Evolutionary conservation across 257 asterid genomes (phyloP).

Genomic region (Solanum ossicruentum): DNA sequence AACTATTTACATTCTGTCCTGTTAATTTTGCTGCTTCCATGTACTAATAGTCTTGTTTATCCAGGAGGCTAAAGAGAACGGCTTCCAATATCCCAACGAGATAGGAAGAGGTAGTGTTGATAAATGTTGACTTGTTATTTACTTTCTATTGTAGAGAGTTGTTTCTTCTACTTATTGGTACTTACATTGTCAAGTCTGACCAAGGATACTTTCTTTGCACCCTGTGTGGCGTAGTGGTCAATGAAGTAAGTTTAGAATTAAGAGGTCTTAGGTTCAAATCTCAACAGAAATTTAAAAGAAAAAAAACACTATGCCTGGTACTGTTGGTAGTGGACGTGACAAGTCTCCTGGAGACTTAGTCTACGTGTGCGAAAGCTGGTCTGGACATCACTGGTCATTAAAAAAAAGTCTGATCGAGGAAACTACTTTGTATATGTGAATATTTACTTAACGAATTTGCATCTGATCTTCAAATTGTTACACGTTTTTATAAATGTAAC

Average conservation of each 20-base stretch:
- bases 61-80: slow-evolving; percentile 31
- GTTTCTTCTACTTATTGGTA: background rate
- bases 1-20: background rate
- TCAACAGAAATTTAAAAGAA: background rate
- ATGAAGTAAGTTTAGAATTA: background rate
- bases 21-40: slow-evolving; percentile 1
- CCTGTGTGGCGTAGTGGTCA: background rate
- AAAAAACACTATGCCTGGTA: background rate
- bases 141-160: background rate
- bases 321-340: background rate
- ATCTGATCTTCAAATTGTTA: background rate
- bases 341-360: background rate
- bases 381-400: background rate
- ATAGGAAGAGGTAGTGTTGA: slow-evolving; percentile 4
- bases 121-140: slow-evolving; percentile 18
- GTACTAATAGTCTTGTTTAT: slow-evolving; percentile 3
- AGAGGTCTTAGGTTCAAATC: background rate
- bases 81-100: background rate
- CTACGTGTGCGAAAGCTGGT: background rate
- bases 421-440: background rate
- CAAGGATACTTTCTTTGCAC: background rate
- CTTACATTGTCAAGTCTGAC: background rate
- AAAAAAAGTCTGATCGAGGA: background rate
- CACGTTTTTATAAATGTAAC: background rate
- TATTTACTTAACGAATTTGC: background rate